These are phyloP conservation scores for Penicillium italicum DNA, from an alignment of 2,329 filamentous ascomycete genomes.

Conservation along the genomic window DNA sequence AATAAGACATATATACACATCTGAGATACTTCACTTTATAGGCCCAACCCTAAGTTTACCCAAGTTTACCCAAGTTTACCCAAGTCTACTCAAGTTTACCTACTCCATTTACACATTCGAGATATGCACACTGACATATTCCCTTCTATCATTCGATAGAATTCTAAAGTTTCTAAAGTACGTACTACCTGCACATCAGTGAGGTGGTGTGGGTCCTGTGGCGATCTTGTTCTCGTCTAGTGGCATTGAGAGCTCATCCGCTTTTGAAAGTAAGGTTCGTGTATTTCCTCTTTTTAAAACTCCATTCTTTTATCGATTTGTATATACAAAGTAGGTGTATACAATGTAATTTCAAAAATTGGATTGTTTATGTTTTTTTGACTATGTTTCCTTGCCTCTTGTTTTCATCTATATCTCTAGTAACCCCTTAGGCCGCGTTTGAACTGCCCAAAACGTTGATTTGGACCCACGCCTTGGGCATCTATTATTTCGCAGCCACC, in stretches of 20 bases:
- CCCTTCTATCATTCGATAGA: too few relatives aligned
- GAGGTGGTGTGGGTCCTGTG: constrained; percentile 13
- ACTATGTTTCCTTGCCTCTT: too few relatives aligned
- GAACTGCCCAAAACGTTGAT: neutral
- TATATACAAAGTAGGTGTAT: too few relatives aligned
- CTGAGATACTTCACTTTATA: neutral
- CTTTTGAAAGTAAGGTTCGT: neutral
- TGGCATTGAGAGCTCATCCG: neutral
- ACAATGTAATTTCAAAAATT: too few relatives aligned
- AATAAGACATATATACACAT: neutral
- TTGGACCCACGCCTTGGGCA: neutral
- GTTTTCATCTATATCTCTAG: neutral
- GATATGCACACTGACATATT: too few relatives aligned
- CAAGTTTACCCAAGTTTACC: too few relatives aligned
- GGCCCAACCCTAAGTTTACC: neutral
- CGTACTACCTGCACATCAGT: constrained; percentile 14
- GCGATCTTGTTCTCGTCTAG: constrained; percentile 7
- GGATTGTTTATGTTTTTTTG: too few relatives aligned
- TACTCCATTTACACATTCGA: too few relatives aligned
- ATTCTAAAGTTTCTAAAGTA: neutral
- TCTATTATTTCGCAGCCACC: neutral
- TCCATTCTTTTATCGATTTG: too few relatives aligned
- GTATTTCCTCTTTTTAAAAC: neutral
- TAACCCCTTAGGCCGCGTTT: constrained; percentile 1
- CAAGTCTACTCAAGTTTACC: too few relatives aligned